Base-by-base conservation (phyloP, 768 basidiomycete genomes). In the Clitopilus passeckerianus region DNA sequence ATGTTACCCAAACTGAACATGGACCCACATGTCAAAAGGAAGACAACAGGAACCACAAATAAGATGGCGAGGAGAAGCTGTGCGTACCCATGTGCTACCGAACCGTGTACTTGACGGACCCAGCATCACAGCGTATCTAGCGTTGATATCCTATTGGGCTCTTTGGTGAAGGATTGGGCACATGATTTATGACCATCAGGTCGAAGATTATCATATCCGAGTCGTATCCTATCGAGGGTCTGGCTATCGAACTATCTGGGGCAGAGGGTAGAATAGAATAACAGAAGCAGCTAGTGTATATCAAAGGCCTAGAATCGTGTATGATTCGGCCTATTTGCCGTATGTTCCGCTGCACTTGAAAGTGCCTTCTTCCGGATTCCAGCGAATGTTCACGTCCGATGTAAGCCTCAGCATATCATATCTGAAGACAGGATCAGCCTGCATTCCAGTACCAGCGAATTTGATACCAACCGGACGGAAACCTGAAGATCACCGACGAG, bases 281-380 rank as follows among this genome's bases (percentile, higher is more conserved):
- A n/a, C 37, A n/a, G 37, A 52, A 50, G 24, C 18, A 22, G 46
- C 20, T 50, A 50, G 5, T 50, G 46, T n/a, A 22, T 20, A 30
- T 30, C 27, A 30, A 30, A 30, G 27, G 27, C 27, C 27, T 30
- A 30, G 27, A 30, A 30, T 7, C 27, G 7, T 30, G 4, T 30
- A 30, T 30, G 27, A 30, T 30, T 30, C 27, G 27, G 7, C 27
- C 27, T 30, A 30, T 59, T 66, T 63, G 41, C 80, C 80, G 61
- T 83, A 81, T 9, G 76, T 70, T 20, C 82, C 81, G 61, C 79
- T 84, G 65, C 82, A 77, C 66, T 84, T 84, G 73, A 85, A 83
- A 56, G 82, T 80, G n/a, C 81, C 80, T 15, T 76, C 71, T 7
- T 76, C 77, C 0, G 74, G 72, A 69, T 69, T 65, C 70, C 79